Base-by-base conservation (phyloP, 129 eudicot species). In the Calendula officinalis region DNA sequence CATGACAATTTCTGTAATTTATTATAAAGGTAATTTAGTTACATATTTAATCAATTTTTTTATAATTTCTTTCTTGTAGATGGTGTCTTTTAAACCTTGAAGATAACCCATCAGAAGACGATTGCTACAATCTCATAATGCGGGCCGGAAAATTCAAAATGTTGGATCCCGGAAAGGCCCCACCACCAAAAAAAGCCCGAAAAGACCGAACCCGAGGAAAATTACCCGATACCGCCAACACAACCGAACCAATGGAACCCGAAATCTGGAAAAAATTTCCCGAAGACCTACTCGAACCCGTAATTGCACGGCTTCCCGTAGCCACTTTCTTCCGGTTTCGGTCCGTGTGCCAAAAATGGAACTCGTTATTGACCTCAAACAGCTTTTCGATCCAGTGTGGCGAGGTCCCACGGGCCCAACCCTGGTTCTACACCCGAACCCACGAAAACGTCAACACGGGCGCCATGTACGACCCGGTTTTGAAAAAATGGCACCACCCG, bases 241-340 rank as follows among this genome's bases (percentile, higher is more conserved):
- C 84, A 56, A 57, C 49, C 30, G 94, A 78, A 70, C 64, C 48
- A 34, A 80, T 92, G 98, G 84, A 92, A 17, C 67, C 69, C 5
- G 75, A 78, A 32, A 85, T 92, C 54, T 92, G 98, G 96, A 88
- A 88, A 74, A 91, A 92, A 15, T 80, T 92, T 55, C 98, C 98
- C 0, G 95, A 92, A 60, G 98, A 92, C 78, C 85, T 92, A 46
- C 71, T 80, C n/a, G 98, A 92, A 69, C 80, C 85, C 5, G 87
- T 92, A 55, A 79, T 92, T 48, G 98, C 98, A 7, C 68, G 96
- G 68, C 91, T 92, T 34, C 98, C 98, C 0, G 69, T 85, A 5
- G 84, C 95, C 14, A 62, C 96, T 7, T 92, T 92, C 56, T 92
- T 92, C 84, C 88, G 86, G 49, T 85, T 92, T 75, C 84, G 96